These are phyloP conservation scores for Pseudopyrenochaeta lycopersici DNA, from an alignment of 2,329 filamentous ascomycete species.

Conservation along the genomic window DNA sequence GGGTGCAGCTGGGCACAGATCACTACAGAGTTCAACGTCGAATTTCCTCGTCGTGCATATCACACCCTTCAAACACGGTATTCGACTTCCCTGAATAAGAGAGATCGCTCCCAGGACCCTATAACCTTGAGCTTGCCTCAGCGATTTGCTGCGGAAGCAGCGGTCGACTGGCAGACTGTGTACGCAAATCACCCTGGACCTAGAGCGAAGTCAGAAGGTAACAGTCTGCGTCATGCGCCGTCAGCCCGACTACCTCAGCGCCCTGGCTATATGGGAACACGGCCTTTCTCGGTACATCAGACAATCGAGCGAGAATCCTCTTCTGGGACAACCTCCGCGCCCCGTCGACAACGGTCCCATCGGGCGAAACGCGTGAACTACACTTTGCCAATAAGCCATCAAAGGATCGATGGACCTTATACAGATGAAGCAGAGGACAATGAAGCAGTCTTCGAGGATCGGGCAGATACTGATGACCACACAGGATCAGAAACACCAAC, in stretches of 20 bases:
- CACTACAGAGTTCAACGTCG: constrained; percentile 25
- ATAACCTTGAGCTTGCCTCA: constrained; percentile 27
- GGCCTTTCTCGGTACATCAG: constrained; percentile 1
- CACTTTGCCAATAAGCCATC: constrained; percentile 28
- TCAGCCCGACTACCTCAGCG: background rate
- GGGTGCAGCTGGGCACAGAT: constrained; percentile 49
- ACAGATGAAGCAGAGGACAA: constrained; percentile 4
- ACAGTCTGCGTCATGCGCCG: background rate
- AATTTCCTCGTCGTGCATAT: constrained; percentile 44
- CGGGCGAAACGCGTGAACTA: constrained; percentile 40
- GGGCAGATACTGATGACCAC: background rate
- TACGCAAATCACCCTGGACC: constrained; percentile 15
- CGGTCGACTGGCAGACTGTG: constrained; percentile 30
- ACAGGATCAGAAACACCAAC: constrained; percentile 19
- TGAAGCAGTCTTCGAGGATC: constrained; percentile 8
- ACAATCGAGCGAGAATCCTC: constrained; percentile 23
- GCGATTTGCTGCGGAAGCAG: constrained; percentile 36
- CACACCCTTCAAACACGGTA: constrained; percentile 37
- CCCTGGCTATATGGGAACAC: background rate
- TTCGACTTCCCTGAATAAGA: constrained; percentile 34
- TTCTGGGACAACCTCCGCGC: constrained; percentile 26
- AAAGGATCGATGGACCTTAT: background rate
- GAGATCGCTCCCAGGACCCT: constrained; percentile 36
- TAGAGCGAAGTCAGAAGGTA: background rate
- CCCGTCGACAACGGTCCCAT: constrained; percentile 23